Conservation (phyloP, 2,329 filamentous ascomycete species). For the Huntiella omanensis region DNA sequence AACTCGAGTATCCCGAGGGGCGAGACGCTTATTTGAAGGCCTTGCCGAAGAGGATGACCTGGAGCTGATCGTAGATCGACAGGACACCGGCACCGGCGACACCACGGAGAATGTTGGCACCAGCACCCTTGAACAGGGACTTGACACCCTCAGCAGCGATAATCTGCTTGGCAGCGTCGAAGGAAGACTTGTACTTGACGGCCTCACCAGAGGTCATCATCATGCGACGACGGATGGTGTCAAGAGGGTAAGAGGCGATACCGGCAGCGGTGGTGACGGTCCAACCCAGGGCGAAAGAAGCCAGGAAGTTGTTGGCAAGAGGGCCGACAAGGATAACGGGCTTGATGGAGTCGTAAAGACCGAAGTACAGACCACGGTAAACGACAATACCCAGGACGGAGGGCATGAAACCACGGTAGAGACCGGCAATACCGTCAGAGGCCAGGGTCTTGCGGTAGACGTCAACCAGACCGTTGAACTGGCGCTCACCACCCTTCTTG, state of each 20-base stretch:
- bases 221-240: constrained; percentile 99
- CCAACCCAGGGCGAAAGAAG: constrained; percentile 98
- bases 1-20: constrained; percentile 4
- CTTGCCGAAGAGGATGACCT: constrained; percentile 99
- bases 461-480: constrained; percentile 99
- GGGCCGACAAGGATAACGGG: constrained; percentile 79
- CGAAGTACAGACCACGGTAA: constrained; percentile 99
- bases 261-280: constrained; percentile 98
- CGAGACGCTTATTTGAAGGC: constrained; percentile 63
- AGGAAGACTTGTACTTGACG: constrained; percentile 97
- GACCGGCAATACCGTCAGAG: constrained; percentile 95
- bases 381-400: constrained; percentile 98
- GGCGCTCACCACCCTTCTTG: constrained; percentile 90
- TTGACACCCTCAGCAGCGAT: constrained; percentile 91
- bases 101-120: constrained; percentile 99
- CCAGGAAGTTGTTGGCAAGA: constrained; percentile 97
- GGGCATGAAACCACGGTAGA: constrained; percentile 99
- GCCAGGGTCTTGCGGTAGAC: constrained; percentile 99
- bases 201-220: constrained; percentile 98
- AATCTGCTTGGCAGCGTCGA: constrained; percentile 94
- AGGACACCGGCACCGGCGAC: constrained; percentile 99
- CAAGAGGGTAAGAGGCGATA: constrained; percentile 99
- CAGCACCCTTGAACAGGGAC: constrained; percentile 99
- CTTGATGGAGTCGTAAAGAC: constrained; percentile 99
- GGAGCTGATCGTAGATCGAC: constrained; percentile 99